Evolutionary conservation across 2,329 filamentous ascomycete genomes (phyloP).

Genomic region (Dactylellina leptospora): DNA sequence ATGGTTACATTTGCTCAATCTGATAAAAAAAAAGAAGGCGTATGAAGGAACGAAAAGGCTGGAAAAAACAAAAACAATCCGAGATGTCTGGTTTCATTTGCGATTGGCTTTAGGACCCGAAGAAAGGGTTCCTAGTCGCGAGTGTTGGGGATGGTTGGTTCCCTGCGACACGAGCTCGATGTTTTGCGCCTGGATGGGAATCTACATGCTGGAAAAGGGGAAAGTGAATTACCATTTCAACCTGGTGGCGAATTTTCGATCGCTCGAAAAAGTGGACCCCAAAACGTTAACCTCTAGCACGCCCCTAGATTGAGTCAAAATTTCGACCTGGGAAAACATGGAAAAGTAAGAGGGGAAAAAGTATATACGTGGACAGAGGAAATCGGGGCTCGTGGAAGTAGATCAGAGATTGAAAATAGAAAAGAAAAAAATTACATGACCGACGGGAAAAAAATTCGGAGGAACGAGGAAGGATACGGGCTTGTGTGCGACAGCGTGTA

Average conservation of each 20-base stretch:
- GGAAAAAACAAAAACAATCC: not conserved
- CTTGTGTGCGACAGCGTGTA: constrained; percentile 15
- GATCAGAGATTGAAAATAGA: too few relatives aligned
- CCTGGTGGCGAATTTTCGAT: constrained; percentile 49
- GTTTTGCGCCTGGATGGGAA: constrained; percentile 43
- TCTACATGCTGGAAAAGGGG: constrained; percentile 46
- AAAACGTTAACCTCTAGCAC: constrained; percentile 22
- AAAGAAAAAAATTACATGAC: not conserved
- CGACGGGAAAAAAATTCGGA: not conserved
- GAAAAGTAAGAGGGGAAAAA: constrained; percentile 14
- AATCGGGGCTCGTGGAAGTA: too few relatives aligned
- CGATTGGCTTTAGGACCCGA: not conserved
- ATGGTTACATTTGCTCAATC: too few relatives aligned
- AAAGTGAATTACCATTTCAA: constrained; percentile 53
- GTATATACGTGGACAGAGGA: constrained; percentile 12
- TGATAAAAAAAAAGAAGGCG: not conserved
- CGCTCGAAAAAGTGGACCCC: constrained; percentile 22
- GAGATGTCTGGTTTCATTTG: not conserved
- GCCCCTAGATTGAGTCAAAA: constrained; percentile 29
- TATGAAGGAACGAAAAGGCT: not conserved
- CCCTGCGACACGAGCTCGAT: constrained; percentile 29
- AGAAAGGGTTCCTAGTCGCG: constrained; percentile 13
- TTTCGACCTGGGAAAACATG: constrained; percentile 16
- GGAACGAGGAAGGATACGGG: not conserved
- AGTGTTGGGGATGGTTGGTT: not conserved